phyloP scores from a whole-genome alignment of 345 rosid genomes.

The Syzygium aromaticum region DNA sequence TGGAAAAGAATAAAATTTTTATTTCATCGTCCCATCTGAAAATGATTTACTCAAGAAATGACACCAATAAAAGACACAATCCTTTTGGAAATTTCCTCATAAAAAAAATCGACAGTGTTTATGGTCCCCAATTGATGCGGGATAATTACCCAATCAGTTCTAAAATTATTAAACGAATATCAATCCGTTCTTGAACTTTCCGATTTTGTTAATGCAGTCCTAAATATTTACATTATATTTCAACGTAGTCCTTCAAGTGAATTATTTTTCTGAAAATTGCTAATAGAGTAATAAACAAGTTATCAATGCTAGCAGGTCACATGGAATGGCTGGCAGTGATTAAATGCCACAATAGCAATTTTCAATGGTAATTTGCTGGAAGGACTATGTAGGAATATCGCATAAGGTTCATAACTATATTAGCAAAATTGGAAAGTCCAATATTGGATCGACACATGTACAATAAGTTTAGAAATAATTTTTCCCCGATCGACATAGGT shows the following conservation, averaged over 20 bases:
- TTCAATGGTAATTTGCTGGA: too few relatives aligned
- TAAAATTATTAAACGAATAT: neutral
- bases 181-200: neutral
- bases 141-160: neutral
- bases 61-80: neutral
- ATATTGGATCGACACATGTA: accelerated
- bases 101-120: neutral
- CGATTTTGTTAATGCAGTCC: neutral
- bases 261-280: too few relatives aligned
- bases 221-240: neutral
- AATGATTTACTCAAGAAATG: neutral
- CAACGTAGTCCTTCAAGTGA: too few relatives aligned
- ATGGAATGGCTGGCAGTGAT: too few relatives aligned
- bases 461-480: neutral
- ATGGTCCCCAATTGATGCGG: neutral
- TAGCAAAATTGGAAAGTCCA: neutral
- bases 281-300: too few relatives aligned
- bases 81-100: neutral
- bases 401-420: too few relatives aligned
- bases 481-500: too few relatives aligned
- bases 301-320: too few relatives aligned
- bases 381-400: too few relatives aligned
- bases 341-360: too few relatives aligned
- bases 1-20: too few relatives aligned
- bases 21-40: neutral